Percentiles rank a stretch among this genome's conserved stretches.
Conservation (phyloP, 345 rosid genomes). For the Iberis pinnata region DNA sequence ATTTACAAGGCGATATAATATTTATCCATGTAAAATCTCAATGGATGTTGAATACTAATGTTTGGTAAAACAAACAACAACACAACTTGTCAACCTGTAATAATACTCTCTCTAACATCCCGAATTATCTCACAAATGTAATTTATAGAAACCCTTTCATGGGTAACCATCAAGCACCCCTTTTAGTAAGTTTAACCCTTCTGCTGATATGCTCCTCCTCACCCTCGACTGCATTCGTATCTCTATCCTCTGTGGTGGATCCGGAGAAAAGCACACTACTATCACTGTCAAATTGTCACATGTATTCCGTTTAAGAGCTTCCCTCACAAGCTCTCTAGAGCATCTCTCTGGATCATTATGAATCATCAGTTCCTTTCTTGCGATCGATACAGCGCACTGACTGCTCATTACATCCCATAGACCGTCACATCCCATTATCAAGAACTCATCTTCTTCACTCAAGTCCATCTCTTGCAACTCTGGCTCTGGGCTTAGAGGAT, state of each 20-base stretch:
- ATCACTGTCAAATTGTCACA: slow-evolving; percentile 85
- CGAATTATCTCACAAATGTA: slow-evolving; percentile 17
- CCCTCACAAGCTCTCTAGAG: slow-evolving; percentile 81
- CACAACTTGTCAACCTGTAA: slow-evolving; percentile 15
- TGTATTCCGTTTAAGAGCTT: slow-evolving; percentile 68
- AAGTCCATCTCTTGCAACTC: slow-evolving; percentile 65
- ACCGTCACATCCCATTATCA: slow-evolving; percentile 96
- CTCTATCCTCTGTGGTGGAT: slow-evolving; percentile 84
- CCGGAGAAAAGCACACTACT: slow-evolving; percentile 68
- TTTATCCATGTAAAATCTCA: slow-evolving; percentile 26
- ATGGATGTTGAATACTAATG: slow-evolving; percentile 23
- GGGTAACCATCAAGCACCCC: slow-evolving; percentile 66
- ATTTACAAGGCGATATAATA: slow-evolving; percentile 27
- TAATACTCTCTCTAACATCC: slow-evolving; percentile 22
- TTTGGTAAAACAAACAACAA: slow-evolving; percentile 14
- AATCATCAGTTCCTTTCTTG: slow-evolving; percentile 74
- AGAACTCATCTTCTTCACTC: slow-evolving; percentile 87
- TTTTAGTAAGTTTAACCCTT: slow-evolving; percentile 78
- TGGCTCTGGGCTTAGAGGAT: slow-evolving; percentile 84
- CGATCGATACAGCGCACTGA: slow-evolving; percentile 81
- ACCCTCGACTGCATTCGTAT: slow-evolving; percentile 48
- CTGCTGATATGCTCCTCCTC: slow-evolving; percentile 77
- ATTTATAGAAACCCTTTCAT: slow-evolving; percentile 14
- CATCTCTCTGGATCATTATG: slow-evolving; percentile 97
- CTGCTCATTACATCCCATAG: slow-evolving; percentile 99